phyloP scores from a whole-genome alignment of 2,329 filamentous ascomycete genomes.

The Aspergillus sp. region DNA sequence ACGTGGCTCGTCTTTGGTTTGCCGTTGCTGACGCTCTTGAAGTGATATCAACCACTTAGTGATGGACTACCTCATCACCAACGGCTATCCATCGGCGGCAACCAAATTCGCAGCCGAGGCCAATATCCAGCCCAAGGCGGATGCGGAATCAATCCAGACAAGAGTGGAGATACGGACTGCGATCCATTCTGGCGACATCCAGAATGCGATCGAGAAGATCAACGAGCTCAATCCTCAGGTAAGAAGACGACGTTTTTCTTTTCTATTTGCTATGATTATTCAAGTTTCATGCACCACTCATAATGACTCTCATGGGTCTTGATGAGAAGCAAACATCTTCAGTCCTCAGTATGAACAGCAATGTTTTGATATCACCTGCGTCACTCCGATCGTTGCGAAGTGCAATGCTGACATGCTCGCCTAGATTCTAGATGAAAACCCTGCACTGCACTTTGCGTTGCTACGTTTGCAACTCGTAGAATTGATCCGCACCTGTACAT shows the following conservation, averaged over 20 bases:
- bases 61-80: constrained; percentile 92
- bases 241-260: constrained; percentile 33
- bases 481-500: constrained; percentile 69
- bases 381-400: constrained; percentile 7
- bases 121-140: constrained; percentile 66
- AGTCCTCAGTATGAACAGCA: constrained; percentile 75
- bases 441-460: constrained; percentile 77
- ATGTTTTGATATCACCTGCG: constrained; percentile 9
- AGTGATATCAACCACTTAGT: constrained; percentile 95
- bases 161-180: constrained; percentile 75
- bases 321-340: constrained; percentile 77
- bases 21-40: constrained; percentile 19
- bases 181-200: constrained; percentile 78
- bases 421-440: constrained; percentile 79
- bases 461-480: constrained; percentile 88
- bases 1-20: too few species aligned
- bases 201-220: constrained; percentile 72
- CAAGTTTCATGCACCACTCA: constrained; percentile 99
- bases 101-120: constrained; percentile 91
- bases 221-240: constrained; percentile 90
- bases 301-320: constrained; percentile 70
- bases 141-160: constrained; percentile 62
- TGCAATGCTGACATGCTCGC: constrained; percentile 15
- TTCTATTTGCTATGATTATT: constrained; percentile 74
- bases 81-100: constrained; percentile 87